Conservation (phyloP, 768 basidiomycete genomes). For the Tricholoma furcatifolium region DNA sequence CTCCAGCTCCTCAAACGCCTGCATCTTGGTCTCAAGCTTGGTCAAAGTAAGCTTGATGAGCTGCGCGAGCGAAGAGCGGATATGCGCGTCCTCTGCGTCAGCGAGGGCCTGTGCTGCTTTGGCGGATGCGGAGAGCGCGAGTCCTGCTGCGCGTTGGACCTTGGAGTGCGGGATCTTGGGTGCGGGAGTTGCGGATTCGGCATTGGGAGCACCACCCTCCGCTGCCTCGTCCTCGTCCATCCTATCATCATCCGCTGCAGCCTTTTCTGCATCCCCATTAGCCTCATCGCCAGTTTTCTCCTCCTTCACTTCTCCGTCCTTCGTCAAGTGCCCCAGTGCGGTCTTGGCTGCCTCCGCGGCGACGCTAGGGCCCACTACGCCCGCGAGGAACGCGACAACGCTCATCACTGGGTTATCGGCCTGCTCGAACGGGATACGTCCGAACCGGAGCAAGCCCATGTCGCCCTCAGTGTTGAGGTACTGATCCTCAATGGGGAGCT, state of each 20-base stretch:
- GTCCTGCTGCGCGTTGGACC: slow-evolving; percentile 76
- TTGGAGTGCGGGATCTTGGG: slow-evolving; percentile 65
- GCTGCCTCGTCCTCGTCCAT: slow-evolving; percentile 45
- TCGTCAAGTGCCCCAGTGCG: slow-evolving; percentile 76
- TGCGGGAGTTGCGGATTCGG: slow-evolving; percentile 26
- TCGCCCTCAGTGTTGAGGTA: slow-evolving; percentile 79
- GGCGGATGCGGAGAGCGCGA: slow-evolving; percentile 88
- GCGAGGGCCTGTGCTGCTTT: slow-evolving; percentile 82
- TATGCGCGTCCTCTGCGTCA: slow-evolving; percentile 76
- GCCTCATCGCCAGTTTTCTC: slow-evolving; percentile 29
- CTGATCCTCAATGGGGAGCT: slow-evolving; percentile 94
- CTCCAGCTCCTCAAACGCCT: slow-evolving; percentile 93
- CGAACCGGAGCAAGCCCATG: slow-evolving; percentile 73
- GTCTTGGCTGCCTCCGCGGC: slow-evolving; percentile 94
- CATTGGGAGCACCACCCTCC: slow-evolving; percentile 16
- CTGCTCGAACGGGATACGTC: slow-evolving; percentile 86
- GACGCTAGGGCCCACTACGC: slow-evolving; percentile 85
- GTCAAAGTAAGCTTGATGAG: slow-evolving; percentile 82
- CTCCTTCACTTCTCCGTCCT: slow-evolving; percentile 31
- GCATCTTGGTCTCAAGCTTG: slow-evolving; percentile 94
- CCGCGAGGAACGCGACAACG: slow-evolving; percentile 95
- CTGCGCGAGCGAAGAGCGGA: slow-evolving; percentile 73
- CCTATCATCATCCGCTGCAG: slow-evolving; percentile 39
- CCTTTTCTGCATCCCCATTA: slow-evolving; percentile 24
- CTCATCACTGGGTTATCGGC: slow-evolving; percentile 98